Percentiles rank a stretch among this genome's conserved stretches.
These are phyloP conservation scores for Debaryomycetaceae sp. DNA, from an alignment of 1,139 yeast genomes.

Conservation along the genomic window DNA sequence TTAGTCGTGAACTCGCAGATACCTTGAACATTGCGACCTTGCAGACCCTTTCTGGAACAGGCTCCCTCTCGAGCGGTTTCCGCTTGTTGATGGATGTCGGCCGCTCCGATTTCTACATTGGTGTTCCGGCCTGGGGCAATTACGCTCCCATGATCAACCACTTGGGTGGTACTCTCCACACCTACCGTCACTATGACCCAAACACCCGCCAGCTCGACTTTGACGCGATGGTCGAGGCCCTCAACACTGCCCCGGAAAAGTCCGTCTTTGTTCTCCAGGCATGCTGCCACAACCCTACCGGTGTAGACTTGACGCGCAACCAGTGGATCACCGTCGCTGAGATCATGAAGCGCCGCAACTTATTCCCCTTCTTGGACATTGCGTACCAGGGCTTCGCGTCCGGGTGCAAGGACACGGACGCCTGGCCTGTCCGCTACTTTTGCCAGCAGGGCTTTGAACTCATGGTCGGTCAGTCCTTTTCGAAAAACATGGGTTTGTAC, in stretches of 20 bases:
- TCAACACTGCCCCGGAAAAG: conserved; percentile 18
- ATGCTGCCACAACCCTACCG: conserved; percentile 98
- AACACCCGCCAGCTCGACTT: conserved; percentile 20
- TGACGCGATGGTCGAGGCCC: conserved; percentile 14
- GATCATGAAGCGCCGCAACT: conserved; percentile 26
- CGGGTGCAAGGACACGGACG: conserved; percentile 13
- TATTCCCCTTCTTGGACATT: conserved; percentile 83
- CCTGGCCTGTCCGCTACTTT: conserved; percentile 12
- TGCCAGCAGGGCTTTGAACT: conserved; percentile 9
- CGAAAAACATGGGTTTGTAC: conserved; percentile 37
- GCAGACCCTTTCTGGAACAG: conserved; percentile 36
- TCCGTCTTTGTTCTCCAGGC: conserved; percentile 48
- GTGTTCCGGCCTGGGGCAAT: conserved; percentile 33
- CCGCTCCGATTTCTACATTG: conserved; percentile 20
- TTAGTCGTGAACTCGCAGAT: conserved; percentile 17
- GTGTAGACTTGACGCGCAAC: conserved; percentile 80
- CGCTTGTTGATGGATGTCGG: conserved; percentile 20
- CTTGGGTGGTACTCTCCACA: conserved; percentile 16
- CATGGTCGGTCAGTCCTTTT: conserved; percentile 31
- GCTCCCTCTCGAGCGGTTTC: conserved; percentile 31
- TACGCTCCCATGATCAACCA: conserved; percentile 26
- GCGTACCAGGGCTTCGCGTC: conserved; percentile 74
- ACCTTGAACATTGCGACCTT: conserved; percentile 23
- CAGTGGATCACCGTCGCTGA: conserved; percentile 63
- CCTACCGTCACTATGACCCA: conserved; percentile 24